A percentile compares a stretch with the other conserved stretches of the same genome.
These are phyloP conservation scores for Xanthoconium purpureum DNA, from an alignment of 768 basidiomycete species.

Conservation along the genomic window DNA sequence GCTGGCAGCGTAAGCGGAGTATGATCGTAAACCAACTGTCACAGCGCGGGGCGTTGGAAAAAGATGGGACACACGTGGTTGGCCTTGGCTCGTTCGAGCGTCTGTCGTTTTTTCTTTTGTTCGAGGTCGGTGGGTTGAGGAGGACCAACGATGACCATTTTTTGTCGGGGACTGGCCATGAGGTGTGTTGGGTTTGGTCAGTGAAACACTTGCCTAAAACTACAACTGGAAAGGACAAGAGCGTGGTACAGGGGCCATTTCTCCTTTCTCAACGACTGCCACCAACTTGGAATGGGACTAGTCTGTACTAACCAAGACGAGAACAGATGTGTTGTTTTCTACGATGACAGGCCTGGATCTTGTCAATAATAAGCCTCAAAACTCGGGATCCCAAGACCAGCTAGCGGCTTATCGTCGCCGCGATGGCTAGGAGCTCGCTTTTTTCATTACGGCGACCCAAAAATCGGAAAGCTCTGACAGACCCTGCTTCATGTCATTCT, in stretches of 20 bases:
- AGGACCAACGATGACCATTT: conserved; percentile 21
- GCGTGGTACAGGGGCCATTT: neutral
- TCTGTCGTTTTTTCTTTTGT: conserved; percentile 45
- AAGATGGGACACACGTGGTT: conserved; percentile 45
- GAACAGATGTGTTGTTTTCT: too few relatives aligned
- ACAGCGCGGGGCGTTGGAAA: neutral
- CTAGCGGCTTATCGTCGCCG: too few relatives aligned
- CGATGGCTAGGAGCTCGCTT: too few relatives aligned
- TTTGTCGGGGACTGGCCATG: conserved; percentile 14
- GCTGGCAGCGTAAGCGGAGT: conserved; percentile 34
- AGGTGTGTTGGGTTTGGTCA: neutral
- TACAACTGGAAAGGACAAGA: neutral
- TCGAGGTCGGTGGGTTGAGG: conserved; percentile 28
- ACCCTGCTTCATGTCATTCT: too few relatives aligned
- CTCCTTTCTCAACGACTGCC: neutral
- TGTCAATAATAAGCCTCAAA: too few relatives aligned
- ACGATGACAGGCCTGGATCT: too few relatives aligned
- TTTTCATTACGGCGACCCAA: too few relatives aligned
- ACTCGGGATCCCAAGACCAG: too few relatives aligned
- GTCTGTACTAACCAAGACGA: too few relatives aligned
- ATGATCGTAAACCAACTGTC: neutral
- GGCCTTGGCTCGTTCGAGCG: conserved; percentile 54
- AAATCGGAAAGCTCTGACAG: too few relatives aligned
- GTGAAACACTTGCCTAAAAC: neutral
- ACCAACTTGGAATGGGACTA: neutral